Percentiles rank a stretch among this genome's conserved stretches.
Conservation (phyloP, 371 early-diverging fungal genomes). For the Parasitella parasitica region DNA sequence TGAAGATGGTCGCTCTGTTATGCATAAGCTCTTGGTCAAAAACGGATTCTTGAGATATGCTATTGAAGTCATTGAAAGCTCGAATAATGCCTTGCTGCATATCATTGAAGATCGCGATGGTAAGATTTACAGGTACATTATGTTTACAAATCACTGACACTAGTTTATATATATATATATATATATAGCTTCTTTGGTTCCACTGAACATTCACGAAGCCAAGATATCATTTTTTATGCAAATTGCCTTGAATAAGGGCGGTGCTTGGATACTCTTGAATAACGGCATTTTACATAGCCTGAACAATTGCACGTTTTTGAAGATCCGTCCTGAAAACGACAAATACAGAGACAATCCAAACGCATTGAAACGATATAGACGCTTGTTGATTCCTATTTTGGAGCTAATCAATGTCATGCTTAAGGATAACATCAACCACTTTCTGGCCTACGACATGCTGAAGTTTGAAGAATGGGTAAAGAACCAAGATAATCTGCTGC, state of each 20-base stretch:
- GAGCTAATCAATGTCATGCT: conserved; percentile 53
- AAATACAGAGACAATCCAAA: conserved; percentile 1
- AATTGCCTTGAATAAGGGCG: conserved; percentile 69
- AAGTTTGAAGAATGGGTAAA: conserved; percentile 47
- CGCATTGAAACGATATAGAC: conserved; percentile 51
- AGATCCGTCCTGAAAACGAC: conserved; percentile 56
- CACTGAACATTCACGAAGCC: conserved; percentile 69
- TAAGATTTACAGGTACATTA: not conserved
- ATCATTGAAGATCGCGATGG: conserved; percentile 36
- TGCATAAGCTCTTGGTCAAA: conserved; percentile 48
- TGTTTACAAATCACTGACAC: not conserved
- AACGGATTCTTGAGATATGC: conserved; percentile 64
- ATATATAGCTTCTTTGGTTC: conserved; percentile 40
- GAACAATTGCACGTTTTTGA: conserved; percentile 66
- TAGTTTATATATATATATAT: not conserved
- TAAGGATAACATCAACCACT: conserved; percentile 45
- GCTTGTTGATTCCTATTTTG: conserved; percentile 57
- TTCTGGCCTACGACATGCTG: conserved; percentile 28
- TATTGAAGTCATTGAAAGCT: conserved; percentile 57
- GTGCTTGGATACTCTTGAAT: conserved; percentile 71
- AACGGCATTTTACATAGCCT: conserved; percentile 71
- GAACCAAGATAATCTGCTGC: conserved; percentile 54
- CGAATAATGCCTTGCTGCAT: conserved; percentile 60
- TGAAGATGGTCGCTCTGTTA: not conserved
- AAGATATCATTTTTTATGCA: conserved; percentile 77